Conservation (phyloP, 2,329 filamentous ascomycete genomes). For the Incumbomyces lentus region DNA sequence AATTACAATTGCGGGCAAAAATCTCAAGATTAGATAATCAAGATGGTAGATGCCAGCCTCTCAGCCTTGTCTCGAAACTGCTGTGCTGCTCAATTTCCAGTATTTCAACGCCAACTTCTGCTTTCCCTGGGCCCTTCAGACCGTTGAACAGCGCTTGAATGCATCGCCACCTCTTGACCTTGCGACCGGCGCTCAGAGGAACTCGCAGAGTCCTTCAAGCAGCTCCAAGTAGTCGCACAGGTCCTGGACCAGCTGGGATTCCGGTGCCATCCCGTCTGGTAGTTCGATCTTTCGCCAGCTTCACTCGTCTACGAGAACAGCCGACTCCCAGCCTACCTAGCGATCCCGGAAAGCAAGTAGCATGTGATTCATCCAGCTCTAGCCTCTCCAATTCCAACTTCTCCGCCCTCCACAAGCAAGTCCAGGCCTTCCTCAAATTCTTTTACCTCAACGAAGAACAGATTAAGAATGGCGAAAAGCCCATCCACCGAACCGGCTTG, state of each 20-base stretch:
- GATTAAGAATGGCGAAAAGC: background rate
- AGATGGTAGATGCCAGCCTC: too few relatives aligned
- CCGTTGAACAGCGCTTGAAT: slow-evolving; percentile 10
- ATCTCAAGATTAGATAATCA: too few relatives aligned
- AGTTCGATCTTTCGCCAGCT: slow-evolving; percentile 3
- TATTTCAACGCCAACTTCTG: too few relatives aligned
- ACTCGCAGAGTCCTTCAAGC: slow-evolving; percentile 10
- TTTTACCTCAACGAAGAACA: background rate
- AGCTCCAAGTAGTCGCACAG: background rate
- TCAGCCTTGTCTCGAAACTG: too few relatives aligned
- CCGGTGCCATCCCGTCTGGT: background rate
- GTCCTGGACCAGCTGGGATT: background rate
- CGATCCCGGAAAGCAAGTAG: background rate
- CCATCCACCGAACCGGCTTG: background rate
- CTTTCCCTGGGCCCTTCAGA: background rate
- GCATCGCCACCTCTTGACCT: slow-evolving; percentile 6
- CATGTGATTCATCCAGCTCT: background rate
- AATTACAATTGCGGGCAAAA: too few relatives aligned
- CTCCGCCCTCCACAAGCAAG: background rate
- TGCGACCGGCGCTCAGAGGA: slow-evolving; percentile 19
- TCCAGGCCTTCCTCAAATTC: background rate
- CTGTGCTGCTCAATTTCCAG: too few relatives aligned
- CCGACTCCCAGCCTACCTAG: background rate
- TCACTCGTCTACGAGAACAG: slow-evolving; percentile 1
- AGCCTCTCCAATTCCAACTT: too few relatives aligned